Evolutionary conservation across 179 eudicot genomes (phyloP).

Genomic region (Silene noctiflora): DNA sequence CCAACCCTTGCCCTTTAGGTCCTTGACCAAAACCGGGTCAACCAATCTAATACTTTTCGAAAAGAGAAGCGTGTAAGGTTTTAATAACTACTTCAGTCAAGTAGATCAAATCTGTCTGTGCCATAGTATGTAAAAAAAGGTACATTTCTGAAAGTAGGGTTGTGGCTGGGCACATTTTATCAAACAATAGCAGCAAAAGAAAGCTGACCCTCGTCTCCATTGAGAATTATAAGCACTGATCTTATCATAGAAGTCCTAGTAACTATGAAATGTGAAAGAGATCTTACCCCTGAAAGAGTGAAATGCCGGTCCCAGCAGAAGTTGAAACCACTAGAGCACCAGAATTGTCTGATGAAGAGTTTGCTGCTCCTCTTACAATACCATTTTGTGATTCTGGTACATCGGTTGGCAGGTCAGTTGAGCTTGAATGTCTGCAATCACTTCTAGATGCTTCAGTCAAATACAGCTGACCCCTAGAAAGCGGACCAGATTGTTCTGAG

Average conservation of each 20-base stretch:
- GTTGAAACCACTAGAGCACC: slow-evolving; percentile 37
- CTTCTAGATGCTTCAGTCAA: slow-evolving; percentile 33
- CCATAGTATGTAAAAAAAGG: too few species aligned
- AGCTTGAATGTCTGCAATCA: slow-evolving; percentile 32
- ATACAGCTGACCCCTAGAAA: slow-evolving; percentile 26
- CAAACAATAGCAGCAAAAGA: not conserved
- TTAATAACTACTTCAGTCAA: not conserved
- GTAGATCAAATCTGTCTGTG: not conserved
- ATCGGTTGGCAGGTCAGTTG: slow-evolving; percentile 31
- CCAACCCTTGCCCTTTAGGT: not conserved
- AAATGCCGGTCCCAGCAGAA: slow-evolving; percentile 37
- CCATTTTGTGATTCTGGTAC: slow-evolving; percentile 41
- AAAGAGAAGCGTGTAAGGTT: not conserved
- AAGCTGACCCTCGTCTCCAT: not conserved
- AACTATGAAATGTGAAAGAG: not conserved
- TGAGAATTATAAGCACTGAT: slow-evolving; percentile 10
- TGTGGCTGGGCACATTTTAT: not conserved
- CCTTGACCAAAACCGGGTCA: not conserved
- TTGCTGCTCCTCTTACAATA: slow-evolving; percentile 32
- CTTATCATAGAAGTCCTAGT: not conserved
- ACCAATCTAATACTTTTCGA: not conserved
- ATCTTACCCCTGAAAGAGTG: slow-evolving; percentile 79
- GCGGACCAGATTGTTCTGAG: slow-evolving; percentile 35
- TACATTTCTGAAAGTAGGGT: not conserved
- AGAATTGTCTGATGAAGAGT: slow-evolving; percentile 34